Conservation (phyloP, 2,329 filamentous ascomycete species). For the Fusarium austroafricanum region DNA sequence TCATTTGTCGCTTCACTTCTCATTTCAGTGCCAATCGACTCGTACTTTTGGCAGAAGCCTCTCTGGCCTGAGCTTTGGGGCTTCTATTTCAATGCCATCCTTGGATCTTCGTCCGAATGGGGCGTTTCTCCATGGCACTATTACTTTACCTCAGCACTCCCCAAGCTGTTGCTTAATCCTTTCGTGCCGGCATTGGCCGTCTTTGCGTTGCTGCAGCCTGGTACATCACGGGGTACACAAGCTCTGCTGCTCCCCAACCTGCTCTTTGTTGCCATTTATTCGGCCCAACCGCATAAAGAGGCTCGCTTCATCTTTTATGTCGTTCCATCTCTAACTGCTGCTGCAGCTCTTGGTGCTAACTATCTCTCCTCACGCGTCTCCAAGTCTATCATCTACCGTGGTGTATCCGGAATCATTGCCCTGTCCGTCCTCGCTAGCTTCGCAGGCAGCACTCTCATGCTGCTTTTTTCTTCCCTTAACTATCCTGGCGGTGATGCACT, state of each 20-base stretch:
- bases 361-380: conserved; percentile 73
- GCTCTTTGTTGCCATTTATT: conserved; percentile 83
- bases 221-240: conserved; percentile 56
- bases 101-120: conserved; percentile 87
- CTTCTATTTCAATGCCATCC: conserved; percentile 91
- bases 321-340: conserved; percentile 82
- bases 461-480: conserved; percentile 86
- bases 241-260: conserved; percentile 73
- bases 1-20: conserved; percentile 75
- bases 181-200: conserved; percentile 68
- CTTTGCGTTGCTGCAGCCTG: conserved; percentile 62
- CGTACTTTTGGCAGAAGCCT: conserved; percentile 89
- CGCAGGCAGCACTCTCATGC: conserved; percentile 71
- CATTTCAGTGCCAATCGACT: conserved; percentile 82
- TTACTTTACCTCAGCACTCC: conserved; percentile 86
- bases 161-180: conserved; percentile 86
- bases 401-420: conserved; percentile 66
- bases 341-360: conserved; percentile 78
- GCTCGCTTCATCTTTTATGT: conserved; percentile 94
- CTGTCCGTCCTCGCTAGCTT: conserved; percentile 71
- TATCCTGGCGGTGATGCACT: conserved; percentile 93
- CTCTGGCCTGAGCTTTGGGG: conserved; percentile 92
- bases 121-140: conserved; percentile 86
- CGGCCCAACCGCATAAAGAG: conserved; percentile 93
- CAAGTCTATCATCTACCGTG: conserved; percentile 68